Conservation (phyloP, 371 early-diverging fungal genomes). For the Capillidium rhysosporum region DNA sequence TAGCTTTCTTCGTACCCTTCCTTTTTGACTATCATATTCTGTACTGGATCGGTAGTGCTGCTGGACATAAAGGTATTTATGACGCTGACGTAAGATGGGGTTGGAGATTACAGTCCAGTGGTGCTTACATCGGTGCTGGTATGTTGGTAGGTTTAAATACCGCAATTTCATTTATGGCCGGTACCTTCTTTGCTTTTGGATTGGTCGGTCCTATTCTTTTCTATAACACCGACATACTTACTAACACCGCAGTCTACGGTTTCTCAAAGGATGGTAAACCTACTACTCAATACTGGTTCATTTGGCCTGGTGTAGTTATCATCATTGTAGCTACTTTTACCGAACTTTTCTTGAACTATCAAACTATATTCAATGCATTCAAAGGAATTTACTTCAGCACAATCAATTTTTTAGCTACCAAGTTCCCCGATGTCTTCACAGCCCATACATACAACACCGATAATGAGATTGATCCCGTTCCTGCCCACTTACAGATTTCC, state of each 20-base stretch:
- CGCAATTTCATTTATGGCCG: constrained; percentile 10
- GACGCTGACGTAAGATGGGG: constrained; percentile 30
- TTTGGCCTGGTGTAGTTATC: constrained; percentile 51
- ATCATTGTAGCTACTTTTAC: constrained; percentile 40
- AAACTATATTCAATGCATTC: constrained; percentile 28
- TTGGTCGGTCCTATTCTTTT: neutral
- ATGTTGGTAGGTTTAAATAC: constrained; percentile 37
- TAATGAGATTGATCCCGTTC: constrained; percentile 14
- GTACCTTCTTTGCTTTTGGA: neutral
- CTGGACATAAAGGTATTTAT: constrained; percentile 19
- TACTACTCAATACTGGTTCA: constrained; percentile 25
- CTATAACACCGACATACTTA: neutral
- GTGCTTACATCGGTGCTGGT: constrained; percentile 50
- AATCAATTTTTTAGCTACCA: constrained; percentile 9
- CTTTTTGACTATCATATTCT: constrained; percentile 29
- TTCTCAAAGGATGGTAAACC: neutral
- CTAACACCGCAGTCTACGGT: neutral
- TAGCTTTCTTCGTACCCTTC: constrained; percentile 35
- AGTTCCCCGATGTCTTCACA: neutral
- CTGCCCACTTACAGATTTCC: constrained; percentile 26
- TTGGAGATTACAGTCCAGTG: constrained; percentile 27
- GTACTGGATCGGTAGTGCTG: constrained; percentile 29
- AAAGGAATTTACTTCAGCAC: constrained; percentile 16
- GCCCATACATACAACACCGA: neutral
- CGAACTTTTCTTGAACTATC: constrained; percentile 31